Conservation (phyloP, 2,329 filamentous ascomycete species). For the Penicillium sp. region DNA sequence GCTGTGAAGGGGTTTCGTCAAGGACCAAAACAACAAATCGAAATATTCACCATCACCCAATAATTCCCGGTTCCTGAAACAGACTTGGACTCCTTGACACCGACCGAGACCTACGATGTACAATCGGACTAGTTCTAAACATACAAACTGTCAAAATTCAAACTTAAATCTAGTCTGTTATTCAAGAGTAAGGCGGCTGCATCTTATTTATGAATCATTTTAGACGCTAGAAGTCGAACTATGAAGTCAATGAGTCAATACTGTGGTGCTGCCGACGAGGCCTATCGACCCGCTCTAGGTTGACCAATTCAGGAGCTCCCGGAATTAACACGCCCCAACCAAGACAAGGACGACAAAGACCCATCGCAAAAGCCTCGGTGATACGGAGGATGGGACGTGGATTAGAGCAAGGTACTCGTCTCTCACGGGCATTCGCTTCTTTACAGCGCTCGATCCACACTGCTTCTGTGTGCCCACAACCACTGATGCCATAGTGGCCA, state of each 20-base stretch:
- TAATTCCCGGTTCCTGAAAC: not conserved
- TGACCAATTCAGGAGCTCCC: not conserved
- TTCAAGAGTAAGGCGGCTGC: not conserved
- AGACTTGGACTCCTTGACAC: not conserved
- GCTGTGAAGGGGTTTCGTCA: not conserved
- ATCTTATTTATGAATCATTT: not conserved
- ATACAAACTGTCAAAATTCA: not conserved
- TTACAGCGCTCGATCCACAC: slow-evolving; percentile 9
- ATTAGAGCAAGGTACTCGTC: not conserved
- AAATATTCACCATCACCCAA: not conserved
- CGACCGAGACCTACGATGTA: not conserved
- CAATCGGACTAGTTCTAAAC: not conserved
- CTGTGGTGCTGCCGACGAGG: not conserved
- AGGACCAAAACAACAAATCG: not conserved
- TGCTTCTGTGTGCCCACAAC: slow-evolving; percentile 8
- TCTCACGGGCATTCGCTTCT: slow-evolving; percentile 1
- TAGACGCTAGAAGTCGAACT: not conserved
- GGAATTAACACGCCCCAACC: slow-evolving; percentile 5
- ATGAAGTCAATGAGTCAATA: not conserved
- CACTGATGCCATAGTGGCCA: slow-evolving; percentile 2
- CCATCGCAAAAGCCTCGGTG: slow-evolving; percentile 5
- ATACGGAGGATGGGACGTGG: slow-evolving; percentile 6
- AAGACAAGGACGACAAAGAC: slow-evolving; percentile 5
- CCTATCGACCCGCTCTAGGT: not conserved
- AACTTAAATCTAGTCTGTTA: not conserved